phyloP scores from a whole-genome alignment of 495 filamentous ascomycete species.

The Podospora pseudocomata region DNA sequence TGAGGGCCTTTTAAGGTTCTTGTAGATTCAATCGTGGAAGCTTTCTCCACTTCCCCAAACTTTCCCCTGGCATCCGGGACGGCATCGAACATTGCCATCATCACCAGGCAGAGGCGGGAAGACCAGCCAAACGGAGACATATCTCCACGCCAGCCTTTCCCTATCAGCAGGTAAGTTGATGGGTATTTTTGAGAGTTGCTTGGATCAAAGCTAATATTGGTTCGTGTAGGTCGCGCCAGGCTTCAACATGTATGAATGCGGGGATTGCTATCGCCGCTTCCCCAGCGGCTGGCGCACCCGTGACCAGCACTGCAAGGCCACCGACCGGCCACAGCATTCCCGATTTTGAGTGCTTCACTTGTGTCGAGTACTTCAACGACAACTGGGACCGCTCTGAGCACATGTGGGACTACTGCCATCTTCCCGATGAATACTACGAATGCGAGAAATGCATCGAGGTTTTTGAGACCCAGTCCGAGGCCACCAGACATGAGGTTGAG shows the following conservation, averaged over 20 bases:
- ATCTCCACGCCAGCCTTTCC: not conserved
- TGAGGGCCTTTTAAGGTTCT: no score
- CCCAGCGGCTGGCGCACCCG: slow-evolving; percentile 18
- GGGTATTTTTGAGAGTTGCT: not conserved
- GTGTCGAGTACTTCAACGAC: slow-evolving; percentile 22
- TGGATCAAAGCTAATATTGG: not conserved
- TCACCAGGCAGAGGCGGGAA: not conserved
- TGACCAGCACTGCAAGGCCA: slow-evolving; percentile 25
- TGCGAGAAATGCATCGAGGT: slow-evolving; percentile 23
- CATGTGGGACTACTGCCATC: slow-evolving; percentile 22
- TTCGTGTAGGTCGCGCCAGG: not conserved
- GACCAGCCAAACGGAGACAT: not conserved
- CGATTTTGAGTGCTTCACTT: slow-evolving; percentile 26
- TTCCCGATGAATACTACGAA: slow-evolving; percentile 13
- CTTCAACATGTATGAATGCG: slow-evolving; percentile 24
- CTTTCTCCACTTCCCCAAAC: not conserved
- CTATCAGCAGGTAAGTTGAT: not conserved
- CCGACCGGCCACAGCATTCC: slow-evolving; percentile 22
- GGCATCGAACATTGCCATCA: not conserved
- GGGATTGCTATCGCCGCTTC: slow-evolving; percentile 24
- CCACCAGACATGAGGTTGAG: slow-evolving; percentile 21
- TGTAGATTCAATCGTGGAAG: no score
- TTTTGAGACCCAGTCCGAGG: slow-evolving; percentile 1
- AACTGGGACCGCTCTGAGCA: slow-evolving; percentile 21
- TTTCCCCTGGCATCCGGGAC: not conserved